Evolutionary conservation across 768 basidiomycete genomes (phyloP), one percentile per base, ranked within the genome.

Genomic region (Kwoniella botswanensis): DNA sequence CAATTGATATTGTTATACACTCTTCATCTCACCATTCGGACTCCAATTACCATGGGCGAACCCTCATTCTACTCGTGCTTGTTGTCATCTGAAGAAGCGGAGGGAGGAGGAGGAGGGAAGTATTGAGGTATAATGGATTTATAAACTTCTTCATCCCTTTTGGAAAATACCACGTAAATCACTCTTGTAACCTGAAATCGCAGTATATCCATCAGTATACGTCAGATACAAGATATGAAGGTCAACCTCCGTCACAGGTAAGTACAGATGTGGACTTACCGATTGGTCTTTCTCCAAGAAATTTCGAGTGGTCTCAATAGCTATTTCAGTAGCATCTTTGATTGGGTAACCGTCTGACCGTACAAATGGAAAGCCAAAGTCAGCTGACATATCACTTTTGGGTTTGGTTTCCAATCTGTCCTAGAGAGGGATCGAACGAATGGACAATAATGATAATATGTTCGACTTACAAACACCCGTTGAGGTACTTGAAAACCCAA

Each of bases 281-380:
- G 64, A 56, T 46, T 76, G 55, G 35, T 78, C 70, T 24, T 70
- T 54, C 50, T 78, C 76, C 17, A 83, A 64, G 58, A 74, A 73
- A 50, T 71, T 46, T 21, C 79, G 44, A n/a, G 79, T 78, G 0
- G 82, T 80, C 13, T 74, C 60, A 4, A 84, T 70, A 1, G 84
- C 84, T n/a, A 84, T 76, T 18, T 78, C 67, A 3, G 84, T 83
- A 1, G 84, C 84, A 35, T 79, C 79, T n/a, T 74, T 68, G 18
- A 82, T 78, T 0, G 84, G 84, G 68, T 83, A 84, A n/a, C 84
- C 84, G 66, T 84, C 82, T 83, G 57, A 2, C 46, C 17, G 10
- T 13, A 35, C 10, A 52, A 4, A 26, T 26, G 26, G 26, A 26
- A 26, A 26, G 26, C 26, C 26, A 26, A 26, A 26, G 26, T 26